These are phyloP conservation scores for Oryza longistaminata DNA, from an alignment of 176 grass and related monocot genomes.

Conservation along the genomic window DNA sequence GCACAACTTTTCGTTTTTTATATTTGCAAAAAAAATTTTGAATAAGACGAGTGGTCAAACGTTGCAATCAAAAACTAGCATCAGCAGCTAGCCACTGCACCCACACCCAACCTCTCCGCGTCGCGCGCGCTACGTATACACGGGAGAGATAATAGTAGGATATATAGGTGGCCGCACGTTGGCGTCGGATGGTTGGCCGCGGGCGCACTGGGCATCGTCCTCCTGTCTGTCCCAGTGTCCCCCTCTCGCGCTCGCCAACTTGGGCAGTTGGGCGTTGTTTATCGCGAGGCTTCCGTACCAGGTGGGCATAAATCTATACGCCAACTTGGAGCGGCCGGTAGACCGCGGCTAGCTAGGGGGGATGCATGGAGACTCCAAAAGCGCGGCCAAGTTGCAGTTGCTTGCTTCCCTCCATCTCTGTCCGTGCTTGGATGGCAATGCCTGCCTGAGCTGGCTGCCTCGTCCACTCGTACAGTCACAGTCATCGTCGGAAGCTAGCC, in stretches of 20 bases:
- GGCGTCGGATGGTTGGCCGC: background rate
- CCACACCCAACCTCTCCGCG: no score
- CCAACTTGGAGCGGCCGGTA: background rate
- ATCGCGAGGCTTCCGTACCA: background rate
- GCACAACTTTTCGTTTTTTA: no score
- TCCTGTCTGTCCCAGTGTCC: background rate
- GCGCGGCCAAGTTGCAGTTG: background rate
- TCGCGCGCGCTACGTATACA: no score
- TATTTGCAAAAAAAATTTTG: no score
- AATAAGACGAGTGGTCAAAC: no score
- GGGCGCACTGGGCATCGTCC: background rate
- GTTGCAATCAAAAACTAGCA: no score
- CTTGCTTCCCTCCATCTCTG: background rate
- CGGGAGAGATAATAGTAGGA: no score
- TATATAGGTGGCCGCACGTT: background rate
- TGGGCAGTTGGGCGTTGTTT: slow-evolving; percentile 7
- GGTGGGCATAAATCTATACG: background rate
- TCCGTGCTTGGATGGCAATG: background rate
- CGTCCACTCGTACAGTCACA: background rate
- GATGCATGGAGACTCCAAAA: slow-evolving; percentile 2
- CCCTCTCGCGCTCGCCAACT: background rate
- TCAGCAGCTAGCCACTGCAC: no score
- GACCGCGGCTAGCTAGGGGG: background rate
- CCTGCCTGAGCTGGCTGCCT: background rate
- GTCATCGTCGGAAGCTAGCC: background rate